Base-by-base conservation (phyloP, 805 yeast genomes). In the Millerozyma acaciae region DNA sequence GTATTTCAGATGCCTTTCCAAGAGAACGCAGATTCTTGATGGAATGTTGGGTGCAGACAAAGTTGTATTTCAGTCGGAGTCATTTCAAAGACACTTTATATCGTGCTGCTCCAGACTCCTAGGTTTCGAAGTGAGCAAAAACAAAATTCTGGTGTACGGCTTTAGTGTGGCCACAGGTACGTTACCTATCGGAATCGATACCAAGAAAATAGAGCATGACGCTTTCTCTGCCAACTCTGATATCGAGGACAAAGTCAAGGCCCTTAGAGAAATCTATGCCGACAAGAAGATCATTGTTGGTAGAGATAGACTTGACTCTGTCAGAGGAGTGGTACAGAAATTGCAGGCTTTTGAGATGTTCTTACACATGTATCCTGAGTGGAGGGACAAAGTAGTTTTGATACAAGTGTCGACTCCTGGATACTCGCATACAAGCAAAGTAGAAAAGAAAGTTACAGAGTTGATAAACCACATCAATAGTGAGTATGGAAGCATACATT, bases 281-380 rank as follows among this genome's bases (percentile, higher is more conserved):
- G 79, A 71, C 37, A 76, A 80, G 47, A 84, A 81, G 55, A 77
- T 93, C 43, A 84, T 93, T 45, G 83, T 93, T 25, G 98, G 98
- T 19, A 78, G 98, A 55, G 99, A 93, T 55, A 68, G 97, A 39
- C 72, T 93, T 39, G 97, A 93, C 55, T 65, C 82, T 7, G 96
- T 90, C 14, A 77, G 96, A 40, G 97, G 98, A 20, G 95, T 93
- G 18, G 78, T 85, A 4, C 97, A 93, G 60, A 93, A 93, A 57
- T 63, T 93, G 23, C 83, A 87, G 57, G 97, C 97, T 0, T 89
- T 82, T 59, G 95, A 86, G 50, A 76, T 79, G 62, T 86, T 93
- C 44, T 66, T 93, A 43, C 85, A 83, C 38, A 79, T 84, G 84
- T 88, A 80, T 47, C 98, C 99, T 2, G 88, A 88, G 44, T 87